Conservation (phyloP, 164 flowering plant genomes). For the Hamamelis virginiana region DNA sequence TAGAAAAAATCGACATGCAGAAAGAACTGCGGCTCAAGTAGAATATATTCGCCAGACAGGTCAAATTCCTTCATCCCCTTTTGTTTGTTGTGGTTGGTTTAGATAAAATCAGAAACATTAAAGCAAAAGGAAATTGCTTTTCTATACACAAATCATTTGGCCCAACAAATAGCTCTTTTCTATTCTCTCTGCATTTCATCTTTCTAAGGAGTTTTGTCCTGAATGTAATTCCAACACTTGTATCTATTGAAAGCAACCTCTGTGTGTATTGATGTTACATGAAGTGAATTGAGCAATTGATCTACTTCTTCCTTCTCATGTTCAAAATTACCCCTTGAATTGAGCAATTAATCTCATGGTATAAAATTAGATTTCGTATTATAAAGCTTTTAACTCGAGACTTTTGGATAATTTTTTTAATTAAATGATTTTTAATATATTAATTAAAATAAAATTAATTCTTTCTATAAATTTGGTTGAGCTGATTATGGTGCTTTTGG, state of each 20-base stretch:
- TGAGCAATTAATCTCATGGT: no score
- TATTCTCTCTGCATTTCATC: not conserved
- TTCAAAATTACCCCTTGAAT: no score
- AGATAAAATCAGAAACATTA: constrained; percentile 11
- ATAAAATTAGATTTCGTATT: no score
- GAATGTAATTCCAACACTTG: not conserved
- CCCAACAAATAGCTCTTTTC: no score
- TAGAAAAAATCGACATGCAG: constrained; percentile 52
- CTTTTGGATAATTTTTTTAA: no score
- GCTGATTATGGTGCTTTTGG: no score
- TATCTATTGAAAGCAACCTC: not conserved
- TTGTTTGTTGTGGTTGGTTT: constrained; percentile 63
- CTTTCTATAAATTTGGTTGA: no score
- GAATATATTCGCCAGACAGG: constrained; percentile 79
- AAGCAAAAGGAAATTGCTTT: not conserved
- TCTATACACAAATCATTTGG: not conserved
- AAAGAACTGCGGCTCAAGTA: constrained; percentile 57
- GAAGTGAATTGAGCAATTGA: not conserved
- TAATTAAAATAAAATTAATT: no score
- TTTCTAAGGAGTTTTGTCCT: not conserved
- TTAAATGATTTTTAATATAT: no score
- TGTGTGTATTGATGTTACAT: constrained; percentile 1
- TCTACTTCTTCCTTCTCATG: no score
- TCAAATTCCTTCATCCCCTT: constrained; percentile 52
- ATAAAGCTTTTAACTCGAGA: no score